phyloP scores from a whole-genome alignment of 257 asterid species.

The Verbena officinalis region DNA sequence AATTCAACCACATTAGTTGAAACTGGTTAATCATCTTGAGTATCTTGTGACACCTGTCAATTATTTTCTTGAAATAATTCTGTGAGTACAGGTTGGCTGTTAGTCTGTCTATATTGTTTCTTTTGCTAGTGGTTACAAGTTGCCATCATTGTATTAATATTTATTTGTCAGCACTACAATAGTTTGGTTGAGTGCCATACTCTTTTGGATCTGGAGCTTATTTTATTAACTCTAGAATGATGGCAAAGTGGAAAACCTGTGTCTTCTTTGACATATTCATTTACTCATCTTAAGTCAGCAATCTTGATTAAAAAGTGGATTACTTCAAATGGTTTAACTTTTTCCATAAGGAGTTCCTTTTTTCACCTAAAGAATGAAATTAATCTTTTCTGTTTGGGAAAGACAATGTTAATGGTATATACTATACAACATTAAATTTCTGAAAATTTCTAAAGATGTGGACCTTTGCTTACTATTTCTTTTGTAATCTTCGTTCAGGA shows the following conservation, averaged over 20 bases:
- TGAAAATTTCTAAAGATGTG: neutral
- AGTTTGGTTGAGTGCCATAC: slow-evolving; percentile 24
- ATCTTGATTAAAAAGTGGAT: slow-evolving; percentile 23
- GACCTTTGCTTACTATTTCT: slow-evolving; percentile 7
- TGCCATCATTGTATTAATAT: slow-evolving; percentile 24
- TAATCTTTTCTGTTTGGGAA: neutral
- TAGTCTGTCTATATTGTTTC: slow-evolving; percentile 29
- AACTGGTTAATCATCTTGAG: slow-evolving; percentile 28
- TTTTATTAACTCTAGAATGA: slow-evolving; percentile 24
- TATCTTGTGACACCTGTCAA: slow-evolving; percentile 31
- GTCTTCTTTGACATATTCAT: slow-evolving; percentile 24
- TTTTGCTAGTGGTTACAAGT: slow-evolving; percentile 34
- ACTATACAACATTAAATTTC: neutral
- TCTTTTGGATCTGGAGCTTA: slow-evolving; percentile 33
- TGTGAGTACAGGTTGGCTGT: slow-evolving; percentile 34
- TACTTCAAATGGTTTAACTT: slow-evolving; percentile 23
- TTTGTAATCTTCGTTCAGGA: slow-evolving; percentile 47
- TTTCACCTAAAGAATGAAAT: slow-evolving; percentile 11
- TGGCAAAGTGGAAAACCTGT: slow-evolving; percentile 23
- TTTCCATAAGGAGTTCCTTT: slow-evolving; percentile 4
- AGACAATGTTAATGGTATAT: slow-evolving; percentile 7
- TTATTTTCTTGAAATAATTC: slow-evolving; percentile 26
- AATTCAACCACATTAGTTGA: slow-evolving; percentile 14
- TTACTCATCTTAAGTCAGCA: slow-evolving; percentile 16
- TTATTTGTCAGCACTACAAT: slow-evolving; percentile 11